A percentile compares a stretch with the other conserved stretches of the same genome.
phyloP scores from a whole-genome alignment of 345 rosid genomes.

The Orychophragmus violaceus region DNA sequence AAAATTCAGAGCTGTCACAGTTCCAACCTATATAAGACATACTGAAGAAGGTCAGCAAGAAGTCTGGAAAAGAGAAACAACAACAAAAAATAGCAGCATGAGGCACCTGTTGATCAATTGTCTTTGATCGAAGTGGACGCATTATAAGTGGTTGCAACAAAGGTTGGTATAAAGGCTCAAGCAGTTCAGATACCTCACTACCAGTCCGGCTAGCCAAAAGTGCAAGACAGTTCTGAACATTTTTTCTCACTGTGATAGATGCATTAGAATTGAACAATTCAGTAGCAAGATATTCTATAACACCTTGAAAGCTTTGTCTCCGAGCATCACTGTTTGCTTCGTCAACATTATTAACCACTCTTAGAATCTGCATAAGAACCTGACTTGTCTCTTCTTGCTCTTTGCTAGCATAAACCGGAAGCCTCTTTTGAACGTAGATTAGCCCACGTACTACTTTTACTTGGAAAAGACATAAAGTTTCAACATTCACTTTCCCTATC shows the following conservation, averaged over 20 bases:
- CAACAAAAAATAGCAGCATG: slow-evolving; percentile 2
- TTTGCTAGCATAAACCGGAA: slow-evolving; percentile 85
- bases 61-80: not conserved
- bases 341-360: slow-evolving; percentile 92
- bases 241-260: slow-evolving; percentile 78
- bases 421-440: slow-evolving; percentile 85
- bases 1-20: slow-evolving; percentile 91
- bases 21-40: slow-evolving; percentile 72
- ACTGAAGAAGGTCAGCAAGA: slow-evolving; percentile 24
- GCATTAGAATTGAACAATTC: slow-evolving; percentile 89
- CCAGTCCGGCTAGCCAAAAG: slow-evolving; percentile 97
- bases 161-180: slow-evolving; percentile 83
- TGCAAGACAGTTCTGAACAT: slow-evolving; percentile 90
- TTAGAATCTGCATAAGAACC: slow-evolving; percentile 95
- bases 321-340: slow-evolving; percentile 90
- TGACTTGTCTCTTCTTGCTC: slow-evolving; percentile 97
- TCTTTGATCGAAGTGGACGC: slow-evolving; percentile 82
- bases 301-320: slow-evolving; percentile 85
- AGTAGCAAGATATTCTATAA: slow-evolving; percentile 82
- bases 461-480: slow-evolving; percentile 76
- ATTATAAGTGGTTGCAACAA: slow-evolving; percentile 82
- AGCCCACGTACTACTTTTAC: slow-evolving; percentile 77
- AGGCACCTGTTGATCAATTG: slow-evolving; percentile 99
- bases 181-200: slow-evolving; percentile 93
- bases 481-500: slow-evolving; percentile 95